Evolutionary conservation across 1,284 basidiomycete genomes (phyloP).

Genomic region (Microbotryomycetes sp.): DNA sequence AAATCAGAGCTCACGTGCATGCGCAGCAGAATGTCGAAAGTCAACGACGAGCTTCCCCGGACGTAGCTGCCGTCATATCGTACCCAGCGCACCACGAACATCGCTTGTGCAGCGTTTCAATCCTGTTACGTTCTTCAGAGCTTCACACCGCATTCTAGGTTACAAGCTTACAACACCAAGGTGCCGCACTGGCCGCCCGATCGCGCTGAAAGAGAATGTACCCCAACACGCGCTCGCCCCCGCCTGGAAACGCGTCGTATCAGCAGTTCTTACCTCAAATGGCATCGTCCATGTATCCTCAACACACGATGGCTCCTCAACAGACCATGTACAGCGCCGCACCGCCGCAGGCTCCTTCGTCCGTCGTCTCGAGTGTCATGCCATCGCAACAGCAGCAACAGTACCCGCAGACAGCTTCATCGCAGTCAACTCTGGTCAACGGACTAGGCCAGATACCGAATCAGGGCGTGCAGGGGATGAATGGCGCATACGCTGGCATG

Average conservation of each 20-base stretch:
- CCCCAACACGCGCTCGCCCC: not conserved
- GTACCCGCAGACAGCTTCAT: not conserved
- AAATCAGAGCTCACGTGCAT: too few species aligned
- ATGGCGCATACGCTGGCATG: not conserved
- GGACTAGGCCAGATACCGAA: too few species aligned
- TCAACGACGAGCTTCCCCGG: too few species aligned
- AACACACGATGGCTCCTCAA: not conserved
- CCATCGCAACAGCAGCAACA: not conserved
- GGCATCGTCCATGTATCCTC: not conserved
- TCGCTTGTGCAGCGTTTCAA: too few species aligned
- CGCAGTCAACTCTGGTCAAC: not conserved
- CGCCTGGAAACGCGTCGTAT: not conserved
- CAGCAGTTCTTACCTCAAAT: not conserved
- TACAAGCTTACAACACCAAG: not conserved
- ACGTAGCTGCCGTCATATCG: too few species aligned
- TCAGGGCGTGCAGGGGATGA: not conserved
- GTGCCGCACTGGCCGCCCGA: too few species aligned
- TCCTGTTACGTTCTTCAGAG: too few species aligned
- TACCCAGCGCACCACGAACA: too few species aligned
- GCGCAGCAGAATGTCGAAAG: too few species aligned
- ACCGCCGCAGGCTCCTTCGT: too few species aligned
- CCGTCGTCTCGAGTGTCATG: too few species aligned
- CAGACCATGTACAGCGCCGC: not conserved
- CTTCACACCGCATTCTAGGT: not conserved
- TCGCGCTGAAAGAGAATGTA: not conserved